phyloP scores from a whole-genome alignment of 352 stramenopile species.

The Phytophthora megakarya region DNA sequence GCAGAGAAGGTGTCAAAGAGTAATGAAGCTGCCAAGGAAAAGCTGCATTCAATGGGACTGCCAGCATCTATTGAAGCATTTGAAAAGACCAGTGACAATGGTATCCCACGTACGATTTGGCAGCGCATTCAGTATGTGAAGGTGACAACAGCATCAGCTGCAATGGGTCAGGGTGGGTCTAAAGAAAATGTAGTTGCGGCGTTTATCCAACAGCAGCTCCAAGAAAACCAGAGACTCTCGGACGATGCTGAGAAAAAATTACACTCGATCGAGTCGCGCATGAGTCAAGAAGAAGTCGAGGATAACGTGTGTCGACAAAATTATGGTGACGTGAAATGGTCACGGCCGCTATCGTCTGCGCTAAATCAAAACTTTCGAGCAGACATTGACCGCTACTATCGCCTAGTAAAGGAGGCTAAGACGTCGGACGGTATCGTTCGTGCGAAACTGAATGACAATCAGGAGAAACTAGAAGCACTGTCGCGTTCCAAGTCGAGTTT shows the following conservation, averaged over 20 bases:
- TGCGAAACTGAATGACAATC: conserved; percentile 47
- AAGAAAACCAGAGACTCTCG: conserved; percentile 57
- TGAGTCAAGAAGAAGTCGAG: conserved; percentile 66
- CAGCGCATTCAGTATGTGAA: conserved; percentile 61
- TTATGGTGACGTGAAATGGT: conserved; percentile 65
- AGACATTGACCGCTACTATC: conserved; percentile 78
- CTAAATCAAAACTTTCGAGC: conserved; percentile 64
- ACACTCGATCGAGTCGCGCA: conserved; percentile 50
- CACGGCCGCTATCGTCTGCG: conserved; percentile 50
- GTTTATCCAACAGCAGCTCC: conserved; percentile 55
- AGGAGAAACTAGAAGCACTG: conserved; percentile 45
- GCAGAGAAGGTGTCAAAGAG: conserved; percentile 48
- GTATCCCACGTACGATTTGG: conserved; percentile 61
- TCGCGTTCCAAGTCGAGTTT: conserved; percentile 57
- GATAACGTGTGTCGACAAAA: conserved; percentile 74
- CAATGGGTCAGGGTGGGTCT: conserved; percentile 22
- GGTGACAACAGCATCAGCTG: conserved; percentile 22
- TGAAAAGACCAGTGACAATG: conserved; percentile 64
- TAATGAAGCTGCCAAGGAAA: conserved; percentile 57
- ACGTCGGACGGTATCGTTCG: conserved; percentile 68
- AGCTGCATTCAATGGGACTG: conserved; percentile 61
- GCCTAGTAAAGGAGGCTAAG: conserved; percentile 73
- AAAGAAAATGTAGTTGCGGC: conserved; percentile 37
- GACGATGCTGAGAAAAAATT: conserved; percentile 66
- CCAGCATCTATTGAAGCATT: conserved; percentile 83